Evolutionary conservation across 257 asterid species (phyloP), one percentile per base, ranked within the genome.

Genomic region (Fraxinus cuspidata): DNA sequence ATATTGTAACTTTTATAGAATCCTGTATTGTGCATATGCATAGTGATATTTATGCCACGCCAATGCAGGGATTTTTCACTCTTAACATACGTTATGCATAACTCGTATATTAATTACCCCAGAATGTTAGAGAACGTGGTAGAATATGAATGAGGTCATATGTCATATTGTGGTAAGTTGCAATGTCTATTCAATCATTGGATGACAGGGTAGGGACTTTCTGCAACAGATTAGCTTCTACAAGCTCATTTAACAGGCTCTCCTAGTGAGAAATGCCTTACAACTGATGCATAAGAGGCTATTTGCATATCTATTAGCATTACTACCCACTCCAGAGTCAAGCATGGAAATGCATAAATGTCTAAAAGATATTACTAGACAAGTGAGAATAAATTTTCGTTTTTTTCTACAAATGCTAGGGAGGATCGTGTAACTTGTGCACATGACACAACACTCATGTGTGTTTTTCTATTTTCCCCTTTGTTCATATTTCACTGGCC

Each of bases 1-100:
- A 7, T 75, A 25, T 66, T 7, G 42, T 58, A 83, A 31, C 83
- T 72, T 71, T 72, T 3, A 40, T 27, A 77, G 80, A 69, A 44
- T 27, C 38, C 77, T 66, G 25, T 23, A 75, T 27, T 71, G 11
- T 56, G 10, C n/a, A 19, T 56, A 12, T 56, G 7, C 7, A 38
- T 21, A n/a, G 12, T 56, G 65, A 56, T 56, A 56, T 56, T 6
- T 19, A 16, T 9, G 32, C 32, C 68, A 23, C 32, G 13, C 18
- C 16, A 23, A 21, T 21, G 29, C 32, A 60, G 47, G 65, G 25
- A 28, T 34, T n/a, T 65, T 38, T 65, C 76, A 28, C 28, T 7
- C 7, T 21, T 3, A 2, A 23, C 68, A 60, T 23, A 23, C 7
- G 0, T 25, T 7, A 74, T 58, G 25, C n/a, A 69, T 56, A 72